Evolutionary conservation across 2,329 filamentous ascomycete species (phyloP).

Genomic region (Colletotrichum simmondsii): DNA sequence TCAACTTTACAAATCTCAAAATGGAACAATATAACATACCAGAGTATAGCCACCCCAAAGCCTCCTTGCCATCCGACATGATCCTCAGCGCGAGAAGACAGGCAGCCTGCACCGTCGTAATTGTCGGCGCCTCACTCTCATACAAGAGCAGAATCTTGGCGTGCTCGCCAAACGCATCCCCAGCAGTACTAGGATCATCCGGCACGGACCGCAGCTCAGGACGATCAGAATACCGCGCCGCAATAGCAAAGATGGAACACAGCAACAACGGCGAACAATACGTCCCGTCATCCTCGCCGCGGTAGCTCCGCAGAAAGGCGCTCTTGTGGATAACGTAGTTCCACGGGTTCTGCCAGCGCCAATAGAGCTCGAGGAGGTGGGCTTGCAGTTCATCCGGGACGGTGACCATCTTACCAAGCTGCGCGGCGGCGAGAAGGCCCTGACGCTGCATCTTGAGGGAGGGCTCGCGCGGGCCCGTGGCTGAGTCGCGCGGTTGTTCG

Average conservation of each 20-base stretch:
- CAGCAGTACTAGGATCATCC: constrained; percentile 37
- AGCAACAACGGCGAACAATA: constrained; percentile 38
- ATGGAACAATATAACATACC: neutral
- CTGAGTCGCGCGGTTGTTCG: neutral
- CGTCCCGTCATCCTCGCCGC: constrained; percentile 23
- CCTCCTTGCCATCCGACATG: constrained; percentile 38
- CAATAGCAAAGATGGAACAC: constrained; percentile 37
- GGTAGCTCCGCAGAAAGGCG: constrained; percentile 35
- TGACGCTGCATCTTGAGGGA: constrained; percentile 20
- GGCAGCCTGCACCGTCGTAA: constrained; percentile 39
- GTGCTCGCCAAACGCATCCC: constrained; percentile 35
- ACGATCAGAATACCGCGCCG: constrained; percentile 38
- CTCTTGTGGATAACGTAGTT: constrained; percentile 40
- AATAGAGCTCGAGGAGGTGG: constrained; percentile 41
- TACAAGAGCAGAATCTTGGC: constrained; percentile 38
- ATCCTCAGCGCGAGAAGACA: constrained; percentile 35
- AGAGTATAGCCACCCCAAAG: constrained; percentile 38
- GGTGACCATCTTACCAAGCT: constrained; percentile 22
- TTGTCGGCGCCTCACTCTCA: constrained; percentile 38
- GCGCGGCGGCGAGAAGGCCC: constrained; percentile 29
- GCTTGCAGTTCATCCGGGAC: constrained; percentile 38
- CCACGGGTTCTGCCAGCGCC: constrained; percentile 42
- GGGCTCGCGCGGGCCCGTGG: neutral
- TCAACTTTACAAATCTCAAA: neutral
- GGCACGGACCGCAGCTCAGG: constrained; percentile 35